Evolutionary conservation across 495 filamentous ascomycete species (phyloP), one percentile per base, ranked within the genome.

Genomic region (Entonaema liquescens): DNA sequence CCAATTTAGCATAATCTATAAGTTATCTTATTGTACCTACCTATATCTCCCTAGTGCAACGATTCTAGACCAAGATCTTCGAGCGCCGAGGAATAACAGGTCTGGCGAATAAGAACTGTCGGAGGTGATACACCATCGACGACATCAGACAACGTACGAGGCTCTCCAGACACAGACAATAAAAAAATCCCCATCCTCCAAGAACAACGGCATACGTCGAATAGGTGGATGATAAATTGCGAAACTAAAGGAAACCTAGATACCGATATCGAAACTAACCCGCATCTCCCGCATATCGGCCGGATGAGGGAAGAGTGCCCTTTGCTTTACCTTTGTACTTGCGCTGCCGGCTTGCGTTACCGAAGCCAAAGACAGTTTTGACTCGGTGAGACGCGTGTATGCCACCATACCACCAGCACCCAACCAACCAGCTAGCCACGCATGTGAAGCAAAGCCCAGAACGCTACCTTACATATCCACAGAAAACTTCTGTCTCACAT

Each of bases 331-430:
- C 6, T 9, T 33, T 33, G 1, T 23, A 21, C 19, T 23, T 47
- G 42, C 42, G 42, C 19, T 47, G 42, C 42, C 42, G 42, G 42
- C 19, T 47, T 55, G 29, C 25, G 28, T 33, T 55, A 19, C 52
- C 52, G 15, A 31, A 35, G 26, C 12, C 12, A 29, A 55, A 31
- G 52, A 19, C 23, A 55, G 52, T 31, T 55, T 55, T 35, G 52
- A 55, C 52, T 55, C 52, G 29, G 52, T 26, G 29, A 55, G 52
- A 55, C 52, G 52, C 52, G 52, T 55, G 52, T 55, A 55, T 55
- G n/a, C 25, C 52, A 31, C 26, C 29, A 54, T 31, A 19, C n/a
- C 47, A 36, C 59, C 52, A 19, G 33, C 19, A 26, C 13, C 19
- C 19, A 47, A 21, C 42, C 42, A 47, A 47, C 19, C 19, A 26